Base-by-base conservation (phyloP, 345 rosid genomes). In the Streptanthus diversifolius region DNA sequence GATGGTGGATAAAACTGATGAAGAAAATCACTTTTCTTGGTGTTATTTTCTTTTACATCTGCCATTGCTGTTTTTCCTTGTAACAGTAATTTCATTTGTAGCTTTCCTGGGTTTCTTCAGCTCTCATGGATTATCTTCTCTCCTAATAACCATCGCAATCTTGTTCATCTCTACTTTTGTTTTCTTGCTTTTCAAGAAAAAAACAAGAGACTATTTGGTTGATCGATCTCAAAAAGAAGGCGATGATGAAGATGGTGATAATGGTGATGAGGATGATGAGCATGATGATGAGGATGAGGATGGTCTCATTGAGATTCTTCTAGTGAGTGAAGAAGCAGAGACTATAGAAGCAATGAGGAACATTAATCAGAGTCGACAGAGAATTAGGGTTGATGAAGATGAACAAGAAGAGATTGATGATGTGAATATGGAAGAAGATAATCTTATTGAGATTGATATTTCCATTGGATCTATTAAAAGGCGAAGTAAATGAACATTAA, bases 401-500 rank as follows among this genome's bases (percentile, higher is more conserved):
- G 55, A 63, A 43, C 66, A 35, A 64, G 51, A 65, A 45, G 57
- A 64, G 29, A 73, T 73, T 7, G 79, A 73, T 8, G 80, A 80
- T 60, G 81, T 59, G 27, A 86, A 63, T 57, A 63, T 72, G 37
- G 96, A 85, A 51, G 97, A 88, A 43, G 93, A 88, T 27, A 86
- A 85, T 63, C 74, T 90, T 66, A 86, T 90, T 71, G 97, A 90
- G 80, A 87, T 90, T 74, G 97, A 90, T 77, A 85, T 90, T 68
- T 84, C 88, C 8, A 66, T 84, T 77, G 90, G 91, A 7, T 90
- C 89, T 48, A 90, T 88, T 75, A 90, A 90, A 76, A 74, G 79
- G 36, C 52, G 80, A 63, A 62, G 57, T 35, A 33, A 57, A 61
- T 70, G 30, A 59, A 59, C 4, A 15, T 9, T 9, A 30, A 29